These are phyloP conservation scores for Scutellaria minor DNA, from an alignment of 257 asterid genomes.

Conservation along the genomic window DNA sequence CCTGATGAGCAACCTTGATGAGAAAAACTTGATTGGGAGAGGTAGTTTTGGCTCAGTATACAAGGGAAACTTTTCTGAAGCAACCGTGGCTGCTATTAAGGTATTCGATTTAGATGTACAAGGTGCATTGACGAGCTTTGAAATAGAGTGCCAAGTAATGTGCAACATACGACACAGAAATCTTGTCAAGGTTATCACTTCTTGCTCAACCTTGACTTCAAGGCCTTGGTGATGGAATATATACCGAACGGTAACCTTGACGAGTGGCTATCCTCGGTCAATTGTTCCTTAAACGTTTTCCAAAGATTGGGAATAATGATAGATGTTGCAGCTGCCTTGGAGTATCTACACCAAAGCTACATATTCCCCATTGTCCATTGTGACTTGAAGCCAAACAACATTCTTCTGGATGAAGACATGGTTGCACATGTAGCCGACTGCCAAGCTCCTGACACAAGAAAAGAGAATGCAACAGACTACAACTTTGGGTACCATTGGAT, in stretches of 20 bases:
- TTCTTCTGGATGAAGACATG: conserved; percentile 19
- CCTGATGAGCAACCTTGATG: conserved; percentile 5
- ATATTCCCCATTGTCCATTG: conserved; percentile 20
- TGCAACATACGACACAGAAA: conserved; percentile 21
- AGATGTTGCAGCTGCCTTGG: neutral
- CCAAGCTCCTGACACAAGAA: conserved; percentile 21
- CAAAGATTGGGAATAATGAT: conserved; percentile 13
- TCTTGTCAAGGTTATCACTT: conserved; percentile 25
- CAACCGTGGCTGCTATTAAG: conserved; percentile 11
- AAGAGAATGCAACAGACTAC: conserved; percentile 21
- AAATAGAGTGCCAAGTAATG: conserved; percentile 1
- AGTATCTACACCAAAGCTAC: conserved; percentile 13
- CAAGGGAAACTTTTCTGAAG: conserved; percentile 3
- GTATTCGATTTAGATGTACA: neutral
- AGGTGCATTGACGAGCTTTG: neutral
- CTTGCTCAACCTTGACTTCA: conserved; percentile 21
- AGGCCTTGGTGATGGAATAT: conserved; percentile 20
- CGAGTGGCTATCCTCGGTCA: conserved; percentile 8
- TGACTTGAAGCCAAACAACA: conserved; percentile 12
- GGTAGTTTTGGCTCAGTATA: conserved; percentile 12
- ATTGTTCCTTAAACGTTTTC: neutral
- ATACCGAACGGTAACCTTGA: conserved; percentile 27
- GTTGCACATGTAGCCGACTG: conserved; percentile 23
- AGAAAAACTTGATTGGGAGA: conserved; percentile 11
- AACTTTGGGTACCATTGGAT: conserved; percentile 28